Evolutionary conservation across 768 basidiomycete species (phyloP).

Genomic region (Lentinula guzmanii): DNA sequence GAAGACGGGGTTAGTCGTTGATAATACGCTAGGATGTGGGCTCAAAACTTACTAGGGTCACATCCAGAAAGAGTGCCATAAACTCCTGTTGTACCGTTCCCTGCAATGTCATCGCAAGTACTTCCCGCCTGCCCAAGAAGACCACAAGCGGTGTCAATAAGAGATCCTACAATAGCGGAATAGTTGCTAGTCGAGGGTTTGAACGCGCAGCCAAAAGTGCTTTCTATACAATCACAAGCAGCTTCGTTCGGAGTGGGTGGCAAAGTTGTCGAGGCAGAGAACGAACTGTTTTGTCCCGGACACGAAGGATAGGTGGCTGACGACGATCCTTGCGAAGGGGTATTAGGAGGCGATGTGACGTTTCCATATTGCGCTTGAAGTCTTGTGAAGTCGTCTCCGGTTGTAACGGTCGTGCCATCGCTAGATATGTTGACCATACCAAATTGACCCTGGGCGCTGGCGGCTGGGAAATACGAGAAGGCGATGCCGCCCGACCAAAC

Average conservation of each 20-base stretch:
- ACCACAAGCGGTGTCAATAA: slow-evolving; percentile 72
- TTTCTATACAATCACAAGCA: slow-evolving; percentile 74
- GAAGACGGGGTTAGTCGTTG: slow-evolving; percentile 4
- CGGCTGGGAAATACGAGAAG: slow-evolving; percentile 85
- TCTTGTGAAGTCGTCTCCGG: slow-evolving; percentile 60
- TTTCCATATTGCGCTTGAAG: slow-evolving; percentile 57
- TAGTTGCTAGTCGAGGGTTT: slow-evolving; percentile 58
- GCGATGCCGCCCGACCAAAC: slow-evolving; percentile 89
- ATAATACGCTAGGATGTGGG: slow-evolving; percentile 27
- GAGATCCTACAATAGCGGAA: slow-evolving; percentile 49
- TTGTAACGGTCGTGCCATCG: slow-evolving; percentile 57
- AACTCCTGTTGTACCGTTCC: slow-evolving; percentile 63
- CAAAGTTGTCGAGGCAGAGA: slow-evolving; percentile 61
- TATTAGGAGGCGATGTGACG: slow-evolving; percentile 46
- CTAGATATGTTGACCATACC: slow-evolving; percentile 75
- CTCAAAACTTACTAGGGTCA: slow-evolving; percentile 42
- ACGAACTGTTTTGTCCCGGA: slow-evolving; percentile 51
- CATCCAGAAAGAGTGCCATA: slow-evolving; percentile 78
- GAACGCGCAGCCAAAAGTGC: slow-evolving; percentile 67
- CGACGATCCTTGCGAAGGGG: slow-evolving; percentile 39
- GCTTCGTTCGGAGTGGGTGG: slow-evolving; percentile 81
- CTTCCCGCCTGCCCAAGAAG: slow-evolving; percentile 56
- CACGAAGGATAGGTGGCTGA: slow-evolving; percentile 56
- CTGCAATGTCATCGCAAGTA: slow-evolving; percentile 64
- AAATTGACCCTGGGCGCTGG: slow-evolving; percentile 66